These are phyloP conservation scores for Starmerella roubikii DNA, from an alignment of 805 yeast species.

Conservation along the genomic window DNA sequence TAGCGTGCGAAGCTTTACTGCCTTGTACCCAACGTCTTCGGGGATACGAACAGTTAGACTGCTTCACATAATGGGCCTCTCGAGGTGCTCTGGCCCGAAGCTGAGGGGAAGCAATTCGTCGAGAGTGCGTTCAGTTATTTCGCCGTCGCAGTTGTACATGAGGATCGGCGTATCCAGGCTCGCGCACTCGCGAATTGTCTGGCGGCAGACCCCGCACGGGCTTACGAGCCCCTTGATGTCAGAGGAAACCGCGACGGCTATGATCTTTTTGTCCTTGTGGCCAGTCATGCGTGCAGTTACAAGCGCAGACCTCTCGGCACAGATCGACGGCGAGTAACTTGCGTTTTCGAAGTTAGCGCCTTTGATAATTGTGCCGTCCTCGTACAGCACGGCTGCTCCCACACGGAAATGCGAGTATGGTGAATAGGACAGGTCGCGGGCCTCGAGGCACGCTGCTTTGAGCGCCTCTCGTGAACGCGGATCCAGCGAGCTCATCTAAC, in stretches of 20 bases:
- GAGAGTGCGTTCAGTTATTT: constrained; percentile 34
- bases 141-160: constrained; percentile 44
- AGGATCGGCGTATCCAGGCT: constrained; percentile 39
- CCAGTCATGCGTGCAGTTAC: constrained; percentile 39
- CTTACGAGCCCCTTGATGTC: constrained; percentile 46
- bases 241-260: constrained; percentile 54
- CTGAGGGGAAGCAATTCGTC: constrained; percentile 63
- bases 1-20: too few species aligned
- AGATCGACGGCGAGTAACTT: constrained; percentile 63
- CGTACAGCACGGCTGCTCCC: constrained; percentile 60
- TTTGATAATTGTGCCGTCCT: constrained; percentile 33
- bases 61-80: not conserved
- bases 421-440: constrained; percentile 42
- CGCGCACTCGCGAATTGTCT: constrained; percentile 72
- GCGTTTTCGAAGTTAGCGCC: constrained; percentile 96
- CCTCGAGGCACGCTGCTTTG: constrained; percentile 24
- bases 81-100: constrained; percentile 68
- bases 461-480: constrained; percentile 12
- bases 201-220: constrained; percentile 95
- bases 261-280: constrained; percentile 25
- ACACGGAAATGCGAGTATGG: constrained; percentile 74
- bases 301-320: constrained; percentile 65
- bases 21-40: too few species aligned
- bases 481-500: too few species aligned
- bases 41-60: too few species aligned